Evolutionary conservation across 2,329 filamentous ascomycete genomes (phyloP).

Genomic region (Fusarium begoniae): DNA sequence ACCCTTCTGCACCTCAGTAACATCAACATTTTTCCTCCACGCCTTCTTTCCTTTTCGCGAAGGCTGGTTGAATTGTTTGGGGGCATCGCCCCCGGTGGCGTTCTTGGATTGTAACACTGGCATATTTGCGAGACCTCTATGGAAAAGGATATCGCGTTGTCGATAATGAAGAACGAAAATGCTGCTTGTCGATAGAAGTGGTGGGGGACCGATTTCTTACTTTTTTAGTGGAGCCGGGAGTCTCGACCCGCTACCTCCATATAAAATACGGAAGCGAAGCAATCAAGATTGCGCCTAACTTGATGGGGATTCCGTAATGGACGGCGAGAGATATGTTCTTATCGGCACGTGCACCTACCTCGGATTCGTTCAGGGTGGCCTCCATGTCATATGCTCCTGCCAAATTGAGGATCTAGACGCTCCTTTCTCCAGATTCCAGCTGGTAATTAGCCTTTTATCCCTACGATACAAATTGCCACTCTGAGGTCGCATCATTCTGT

Average conservation of each 20-base stretch:
- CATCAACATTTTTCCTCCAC: conserved; percentile 98
- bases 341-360: conserved; percentile 41
- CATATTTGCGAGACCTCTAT: conserved; percentile 52
- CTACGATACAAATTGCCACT: conserved; percentile 32
- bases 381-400: conserved; percentile 42
- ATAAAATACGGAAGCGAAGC: not conserved
- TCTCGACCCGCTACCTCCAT: conserved; percentile 16
- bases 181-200: conserved; percentile 34
- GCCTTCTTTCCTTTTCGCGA: conserved; percentile 98
- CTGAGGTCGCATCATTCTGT: conserved; percentile 18
- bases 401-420: conserved; percentile 39
- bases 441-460: conserved; percentile 27
- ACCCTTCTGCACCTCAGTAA: conserved; percentile 84
- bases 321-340: conserved; percentile 19
- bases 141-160: conserved; percentile 16
- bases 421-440: conserved; percentile 41
- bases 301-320: conserved; percentile 7
- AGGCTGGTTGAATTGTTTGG: conserved; percentile 84
- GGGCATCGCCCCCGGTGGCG: conserved; percentile 66
- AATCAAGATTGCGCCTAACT: conserved; percentile 3
- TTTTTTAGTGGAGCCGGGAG: conserved; percentile 43
- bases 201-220: conserved; percentile 42
- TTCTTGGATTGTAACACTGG: conserved; percentile 59
- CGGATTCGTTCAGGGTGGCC: conserved; percentile 31
- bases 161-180: conserved; percentile 27